These are phyloP conservation scores for Avena insularis DNA, from an alignment of 176 grass and related monocot genomes.

Conservation along the genomic window DNA sequence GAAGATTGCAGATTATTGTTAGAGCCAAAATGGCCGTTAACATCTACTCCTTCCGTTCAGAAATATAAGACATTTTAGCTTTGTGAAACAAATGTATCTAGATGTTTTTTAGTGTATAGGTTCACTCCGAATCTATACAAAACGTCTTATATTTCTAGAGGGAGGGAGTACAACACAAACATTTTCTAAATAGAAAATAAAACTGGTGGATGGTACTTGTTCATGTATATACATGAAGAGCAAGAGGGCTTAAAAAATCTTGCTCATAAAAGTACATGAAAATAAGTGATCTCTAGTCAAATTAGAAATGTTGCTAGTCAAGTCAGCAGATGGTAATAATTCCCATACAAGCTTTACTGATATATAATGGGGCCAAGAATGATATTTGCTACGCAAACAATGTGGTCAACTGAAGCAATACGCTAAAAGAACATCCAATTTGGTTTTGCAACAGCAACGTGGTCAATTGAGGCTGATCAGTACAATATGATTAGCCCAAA, in stretches of 20 bases:
- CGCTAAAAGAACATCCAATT: background rate
- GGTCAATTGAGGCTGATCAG: background rate
- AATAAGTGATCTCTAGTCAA: no score
- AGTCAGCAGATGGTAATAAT: background rate
- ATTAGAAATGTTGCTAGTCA: background rate
- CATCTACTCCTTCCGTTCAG: background rate
- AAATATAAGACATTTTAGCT: no score
- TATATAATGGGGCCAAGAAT: background rate
- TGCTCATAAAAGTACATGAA: no score
- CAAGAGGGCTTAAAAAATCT: no score
- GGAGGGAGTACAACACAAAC: background rate
- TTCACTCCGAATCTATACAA: no score
- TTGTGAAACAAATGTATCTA: no score
- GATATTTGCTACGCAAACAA: background rate
- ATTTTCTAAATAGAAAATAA: background rate
- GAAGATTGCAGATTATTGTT: background rate
- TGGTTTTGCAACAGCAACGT: background rate
- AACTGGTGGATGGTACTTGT: background rate
- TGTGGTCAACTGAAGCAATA: background rate
- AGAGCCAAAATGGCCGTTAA: background rate
- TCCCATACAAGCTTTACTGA: background rate
- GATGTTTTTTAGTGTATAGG: no score
- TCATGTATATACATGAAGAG: no score
- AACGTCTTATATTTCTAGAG: no score
- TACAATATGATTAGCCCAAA: background rate